These are phyloP conservation scores for Bruguiera gymnorhiza DNA, from an alignment of 345 rosid genomes.

Conservation along the genomic window DNA sequence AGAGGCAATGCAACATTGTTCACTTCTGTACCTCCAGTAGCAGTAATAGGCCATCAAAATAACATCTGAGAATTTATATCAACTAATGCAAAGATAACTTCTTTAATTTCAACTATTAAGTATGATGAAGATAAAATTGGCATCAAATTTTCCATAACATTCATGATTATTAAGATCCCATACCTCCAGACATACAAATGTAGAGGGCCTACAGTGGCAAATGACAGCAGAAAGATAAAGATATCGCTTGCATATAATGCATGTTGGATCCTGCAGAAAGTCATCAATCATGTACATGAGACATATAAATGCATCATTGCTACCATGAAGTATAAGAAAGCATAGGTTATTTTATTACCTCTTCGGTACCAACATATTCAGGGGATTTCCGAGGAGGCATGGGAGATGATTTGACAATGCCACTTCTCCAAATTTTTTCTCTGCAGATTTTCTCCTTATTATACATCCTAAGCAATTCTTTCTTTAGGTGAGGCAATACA, in stretches of 20 bases:
- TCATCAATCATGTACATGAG: not conserved
- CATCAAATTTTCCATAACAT: no score
- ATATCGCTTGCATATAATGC: constrained; percentile 87
- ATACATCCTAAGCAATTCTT: constrained; percentile 68
- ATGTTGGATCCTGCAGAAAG: constrained; percentile 62
- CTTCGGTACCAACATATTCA: constrained; percentile 82
- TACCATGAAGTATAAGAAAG: not conserved
- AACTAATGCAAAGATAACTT: not conserved
- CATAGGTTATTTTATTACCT: constrained; percentile 44
- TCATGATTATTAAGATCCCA: constrained; percentile 9
- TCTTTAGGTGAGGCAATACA: constrained; percentile 62
- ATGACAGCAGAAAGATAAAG: constrained; percentile 80
- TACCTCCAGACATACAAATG: constrained; percentile 91
- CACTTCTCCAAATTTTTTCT: constrained; percentile 81
- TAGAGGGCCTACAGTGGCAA: constrained; percentile 77
- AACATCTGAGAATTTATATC: not conserved
- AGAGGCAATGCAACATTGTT: no score
- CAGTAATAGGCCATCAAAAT: not conserved
- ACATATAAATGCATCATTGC: no score
- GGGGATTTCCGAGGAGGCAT: constrained; percentile 63
- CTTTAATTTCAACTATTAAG: not conserved
- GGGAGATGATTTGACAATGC: constrained; percentile 71
- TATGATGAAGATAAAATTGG: constrained; percentile 1
- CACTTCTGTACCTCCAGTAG: no score
- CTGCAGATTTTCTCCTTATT: constrained; percentile 68